phyloP scores from a whole-genome alignment of 2,329 filamentous ascomycete species.

The Exophiala mesophila region DNA sequence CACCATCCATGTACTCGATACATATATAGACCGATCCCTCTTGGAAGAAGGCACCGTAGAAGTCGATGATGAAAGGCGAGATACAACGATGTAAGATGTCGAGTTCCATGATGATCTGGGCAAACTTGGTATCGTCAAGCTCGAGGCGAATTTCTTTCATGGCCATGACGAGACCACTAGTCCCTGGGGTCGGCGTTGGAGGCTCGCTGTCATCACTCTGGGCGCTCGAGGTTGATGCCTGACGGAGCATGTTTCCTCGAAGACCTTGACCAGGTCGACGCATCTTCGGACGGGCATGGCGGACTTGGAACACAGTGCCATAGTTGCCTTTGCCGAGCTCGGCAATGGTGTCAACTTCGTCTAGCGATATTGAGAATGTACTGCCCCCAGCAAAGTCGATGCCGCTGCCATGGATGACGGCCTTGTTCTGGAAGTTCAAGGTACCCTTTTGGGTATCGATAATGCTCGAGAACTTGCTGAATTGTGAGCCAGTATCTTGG shows the following conservation, averaged over 20 bases:
- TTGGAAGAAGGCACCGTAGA: slow-evolving; percentile 98
- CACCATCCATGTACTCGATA: slow-evolving; percentile 98
- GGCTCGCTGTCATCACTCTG: slow-evolving; percentile 30
- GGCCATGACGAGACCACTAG: slow-evolving; percentile 81
- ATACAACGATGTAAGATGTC: slow-evolving; percentile 93
- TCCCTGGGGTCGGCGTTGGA: slow-evolving; percentile 32
- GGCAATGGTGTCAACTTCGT: slow-evolving; percentile 88
- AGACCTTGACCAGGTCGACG: slow-evolving; percentile 57
- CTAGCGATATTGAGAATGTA: slow-evolving; percentile 87
- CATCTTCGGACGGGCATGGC: slow-evolving; percentile 68
- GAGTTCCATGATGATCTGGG: slow-evolving; percentile 94
- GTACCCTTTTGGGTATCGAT: slow-evolving; percentile 90
- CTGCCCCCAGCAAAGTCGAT: slow-evolving; percentile 89
- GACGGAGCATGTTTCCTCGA: slow-evolving; percentile 52
- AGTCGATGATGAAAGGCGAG: slow-evolving; percentile 96
- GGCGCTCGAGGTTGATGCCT: slow-evolving; percentile 25
- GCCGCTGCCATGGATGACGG: slow-evolving; percentile 79
- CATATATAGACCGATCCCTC: slow-evolving; percentile 99
- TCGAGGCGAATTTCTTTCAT: slow-evolving; percentile 99
- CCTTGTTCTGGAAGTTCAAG: slow-evolving; percentile 88
- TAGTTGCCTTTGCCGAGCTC: slow-evolving; percentile 98
- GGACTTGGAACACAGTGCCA: slow-evolving; percentile 94
- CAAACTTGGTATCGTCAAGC: slow-evolving; percentile 93
- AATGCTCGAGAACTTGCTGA: slow-evolving; percentile 71
- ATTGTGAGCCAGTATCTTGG: slow-evolving; percentile 40